A percentile compares a stretch with the other conserved stretches of the same genome.
phyloP scores from a whole-genome alignment of 2,329 filamentous ascomycete species.

The Phoma sp. region DNA sequence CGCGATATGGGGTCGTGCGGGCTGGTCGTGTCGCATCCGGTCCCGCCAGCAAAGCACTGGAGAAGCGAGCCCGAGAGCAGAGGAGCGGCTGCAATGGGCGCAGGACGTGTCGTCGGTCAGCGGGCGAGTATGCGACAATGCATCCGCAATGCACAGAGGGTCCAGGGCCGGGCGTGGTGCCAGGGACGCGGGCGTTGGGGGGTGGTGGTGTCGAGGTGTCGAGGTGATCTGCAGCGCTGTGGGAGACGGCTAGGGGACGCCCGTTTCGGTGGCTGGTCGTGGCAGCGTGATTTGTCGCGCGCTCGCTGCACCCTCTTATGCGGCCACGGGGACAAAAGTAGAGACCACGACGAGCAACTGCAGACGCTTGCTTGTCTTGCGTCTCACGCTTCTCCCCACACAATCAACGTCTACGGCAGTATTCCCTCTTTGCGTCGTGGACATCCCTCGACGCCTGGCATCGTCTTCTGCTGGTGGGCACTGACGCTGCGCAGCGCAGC shows the following conservation, averaged over 20 bases:
- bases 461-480: background rate
- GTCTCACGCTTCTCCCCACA: no score
- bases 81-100: conserved; percentile 32
- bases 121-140: conserved; percentile 34
- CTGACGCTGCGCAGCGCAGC: conserved; percentile 5
- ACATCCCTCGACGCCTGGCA: background rate
- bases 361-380: no score
- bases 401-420: background rate
- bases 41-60: conserved; percentile 36
- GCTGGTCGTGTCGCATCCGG: conserved; percentile 45
- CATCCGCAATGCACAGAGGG: conserved; percentile 32
- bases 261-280: background rate
- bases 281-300: conserved; percentile 8
- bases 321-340: background rate
- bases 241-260: background rate
- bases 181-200: conserved; percentile 24
- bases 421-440: no score
- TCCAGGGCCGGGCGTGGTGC: conserved; percentile 33
- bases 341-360: no score
- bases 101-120: conserved; percentile 27
- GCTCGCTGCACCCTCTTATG: background rate
- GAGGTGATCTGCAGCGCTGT: conserved; percentile 20
- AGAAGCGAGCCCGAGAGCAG: conserved; percentile 23
- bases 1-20: conserved; percentile 36
- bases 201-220: conserved; percentile 24